phyloP scores from a whole-genome alignment of 305 asterid genomes.

The Fraxinus dipetala region DNA sequence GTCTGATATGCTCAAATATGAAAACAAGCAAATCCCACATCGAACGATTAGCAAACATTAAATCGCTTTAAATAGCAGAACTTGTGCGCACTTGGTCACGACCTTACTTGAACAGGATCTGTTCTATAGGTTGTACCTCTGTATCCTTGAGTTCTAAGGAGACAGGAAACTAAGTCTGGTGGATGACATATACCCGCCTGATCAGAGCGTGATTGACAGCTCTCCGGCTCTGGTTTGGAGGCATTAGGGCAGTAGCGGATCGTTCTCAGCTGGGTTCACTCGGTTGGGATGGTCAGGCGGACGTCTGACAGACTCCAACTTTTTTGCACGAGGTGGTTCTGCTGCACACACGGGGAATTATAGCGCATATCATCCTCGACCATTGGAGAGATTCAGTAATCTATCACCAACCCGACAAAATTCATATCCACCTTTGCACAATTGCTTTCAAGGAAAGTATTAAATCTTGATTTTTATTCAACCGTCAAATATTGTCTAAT shows the following conservation, averaged over 20 bases:
- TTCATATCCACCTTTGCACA: background rate
- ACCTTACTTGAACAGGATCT: constrained; percentile 28
- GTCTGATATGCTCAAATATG: background rate
- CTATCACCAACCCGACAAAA: background rate
- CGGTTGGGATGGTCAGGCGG: constrained; percentile 25
- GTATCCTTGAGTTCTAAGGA: constrained; percentile 9
- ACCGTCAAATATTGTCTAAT: background rate
- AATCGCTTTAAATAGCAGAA: background rate
- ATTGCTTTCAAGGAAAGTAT: background rate
- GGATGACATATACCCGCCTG: background rate
- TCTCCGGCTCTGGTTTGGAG: background rate
- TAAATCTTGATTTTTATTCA: background rate
- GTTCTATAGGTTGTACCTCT: background rate
- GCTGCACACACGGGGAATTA: background rate
- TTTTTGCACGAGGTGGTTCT: background rate
- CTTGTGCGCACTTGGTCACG: background rate
- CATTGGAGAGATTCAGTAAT: background rate
- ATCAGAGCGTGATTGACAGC: constrained; percentile 30
- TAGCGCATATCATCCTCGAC: background rate
- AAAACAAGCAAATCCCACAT: constrained; percentile 8
- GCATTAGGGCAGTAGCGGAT: constrained; percentile 16
- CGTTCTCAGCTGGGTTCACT: constrained; percentile 1
- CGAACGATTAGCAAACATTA: background rate
- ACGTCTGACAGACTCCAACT: constrained; percentile 29
- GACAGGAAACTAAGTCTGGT: constrained; percentile 14